Evolutionary conservation across 257 asterid genomes (phyloP).

Genomic region (Haberlea rhodopensis): DNA sequence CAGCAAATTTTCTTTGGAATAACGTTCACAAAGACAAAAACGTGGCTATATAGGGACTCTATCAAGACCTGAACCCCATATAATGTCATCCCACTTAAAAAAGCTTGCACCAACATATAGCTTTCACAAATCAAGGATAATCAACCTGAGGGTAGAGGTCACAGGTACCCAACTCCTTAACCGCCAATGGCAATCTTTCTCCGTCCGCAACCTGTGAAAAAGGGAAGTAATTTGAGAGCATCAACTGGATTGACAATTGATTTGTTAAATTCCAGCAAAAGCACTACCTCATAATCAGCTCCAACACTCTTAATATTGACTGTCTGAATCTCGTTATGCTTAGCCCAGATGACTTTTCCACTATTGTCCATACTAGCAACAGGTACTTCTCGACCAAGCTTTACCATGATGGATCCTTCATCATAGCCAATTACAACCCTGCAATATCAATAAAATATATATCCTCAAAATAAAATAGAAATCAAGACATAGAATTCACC

Average conservation of each 20-base stretch:
- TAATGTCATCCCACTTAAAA: constrained; percentile 1
- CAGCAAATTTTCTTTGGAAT: constrained; percentile 13
- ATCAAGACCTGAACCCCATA: constrained; percentile 5
- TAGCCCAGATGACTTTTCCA: constrained; percentile 96
- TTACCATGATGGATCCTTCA: constrained; percentile 98
- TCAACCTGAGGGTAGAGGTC: constrained; percentile 97
- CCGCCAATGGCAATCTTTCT: constrained; percentile 92
- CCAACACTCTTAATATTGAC: constrained; percentile 94
- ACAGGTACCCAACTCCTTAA: constrained; percentile 94
- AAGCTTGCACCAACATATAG: constrained; percentile 7
- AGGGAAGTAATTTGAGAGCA: constrained; percentile 20
- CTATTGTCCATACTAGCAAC: constrained; percentile 95
- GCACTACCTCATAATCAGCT: constrained; percentile 73
- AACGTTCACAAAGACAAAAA: neutral
- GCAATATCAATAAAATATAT: constrained; percentile 28
- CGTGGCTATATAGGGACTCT: constrained; percentile 16
- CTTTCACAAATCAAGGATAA: constrained; percentile 22
- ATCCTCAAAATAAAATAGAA: constrained; percentile 12
- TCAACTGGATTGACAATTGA: constrained; percentile 17
- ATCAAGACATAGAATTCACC: constrained; percentile 4
- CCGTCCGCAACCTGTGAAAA: constrained; percentile 81
- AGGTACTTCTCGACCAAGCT: constrained; percentile 97
- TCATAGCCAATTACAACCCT: constrained; percentile 98
- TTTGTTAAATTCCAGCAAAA: constrained; percentile 1
- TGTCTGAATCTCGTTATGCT: constrained; percentile 96